Percentiles rank a stretch among this genome's conserved stretches.
Evolutionary conservation across 805 yeast genomes (phyloP).

Genomic region (Isabelozyma rhagii): DNA sequence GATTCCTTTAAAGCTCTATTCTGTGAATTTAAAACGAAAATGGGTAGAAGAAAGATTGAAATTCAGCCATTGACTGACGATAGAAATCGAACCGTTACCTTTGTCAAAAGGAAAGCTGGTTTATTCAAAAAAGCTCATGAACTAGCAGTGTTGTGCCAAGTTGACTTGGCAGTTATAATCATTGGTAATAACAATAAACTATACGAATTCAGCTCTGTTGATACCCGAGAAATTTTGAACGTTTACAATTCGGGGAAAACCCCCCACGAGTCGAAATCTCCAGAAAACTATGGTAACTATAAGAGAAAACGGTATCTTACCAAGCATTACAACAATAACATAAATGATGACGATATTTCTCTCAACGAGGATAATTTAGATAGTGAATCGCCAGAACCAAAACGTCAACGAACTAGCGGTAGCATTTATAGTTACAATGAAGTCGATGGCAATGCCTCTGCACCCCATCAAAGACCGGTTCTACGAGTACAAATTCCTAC

Average conservation of each 20-base stretch:
- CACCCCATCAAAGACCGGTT: constrained; percentile 47
- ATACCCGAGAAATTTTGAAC: constrained; percentile 37
- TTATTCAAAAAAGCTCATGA: constrained; percentile 85
- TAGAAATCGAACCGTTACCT: constrained; percentile 81
- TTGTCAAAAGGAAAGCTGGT: constrained; percentile 92
- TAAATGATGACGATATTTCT: constrained; percentile 16
- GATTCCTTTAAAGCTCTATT: too few relatives aligned
- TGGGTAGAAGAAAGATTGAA: constrained; percentile 97
- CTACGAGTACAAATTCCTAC: constrained; percentile 65
- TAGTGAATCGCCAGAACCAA: constrained; percentile 32
- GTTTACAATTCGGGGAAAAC: constrained; percentile 16
- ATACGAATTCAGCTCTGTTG: constrained; percentile 79
- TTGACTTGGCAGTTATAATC: constrained; percentile 87
- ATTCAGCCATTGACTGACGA: constrained; percentile 90
- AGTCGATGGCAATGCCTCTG: not conserved
- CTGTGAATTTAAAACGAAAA: constrained; percentile 18
- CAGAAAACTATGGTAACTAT: constrained; percentile 65
- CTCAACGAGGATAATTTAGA: constrained; percentile 33
- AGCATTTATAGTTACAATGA: not conserved
- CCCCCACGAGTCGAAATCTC: constrained; percentile 60
- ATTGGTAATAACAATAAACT: constrained; percentile 79
- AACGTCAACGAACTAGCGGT: constrained; percentile 17
- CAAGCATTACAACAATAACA: constrained; percentile 6
- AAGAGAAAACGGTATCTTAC: constrained; percentile 31
- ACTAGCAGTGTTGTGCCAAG: constrained; percentile 85